Conservation (phyloP, 148 eudicot genomes). For the Silene conica region DNA sequence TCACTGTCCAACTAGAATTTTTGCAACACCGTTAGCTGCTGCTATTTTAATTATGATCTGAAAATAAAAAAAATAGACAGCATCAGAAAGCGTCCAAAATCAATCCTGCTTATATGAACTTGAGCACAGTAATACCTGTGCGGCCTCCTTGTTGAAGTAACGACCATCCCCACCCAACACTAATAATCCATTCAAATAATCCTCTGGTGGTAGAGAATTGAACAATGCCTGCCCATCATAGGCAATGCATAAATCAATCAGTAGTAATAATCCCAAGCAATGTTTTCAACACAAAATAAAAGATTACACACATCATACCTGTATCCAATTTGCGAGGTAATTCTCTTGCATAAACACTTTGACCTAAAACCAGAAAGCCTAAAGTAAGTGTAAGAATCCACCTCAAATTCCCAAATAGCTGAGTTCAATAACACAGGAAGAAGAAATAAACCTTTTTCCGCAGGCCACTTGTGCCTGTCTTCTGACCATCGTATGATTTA, state of each 20-base stretch:
- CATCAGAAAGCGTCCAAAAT: background rate
- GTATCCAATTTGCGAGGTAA: constrained; percentile 97
- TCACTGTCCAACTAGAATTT: constrained; percentile 91
- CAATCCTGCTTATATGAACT: constrained; percentile 2
- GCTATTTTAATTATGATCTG: constrained; percentile 93
- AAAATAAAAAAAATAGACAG: constrained; percentile 24
- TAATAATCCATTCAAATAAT: constrained; percentile 67
- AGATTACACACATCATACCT: constrained; percentile 42
- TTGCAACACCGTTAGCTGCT: constrained; percentile 91
- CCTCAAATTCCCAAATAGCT: background rate
- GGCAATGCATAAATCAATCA: constrained; percentile 11
- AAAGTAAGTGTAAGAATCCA: constrained; percentile 19
- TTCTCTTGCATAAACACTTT: constrained; percentile 90
- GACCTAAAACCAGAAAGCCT: constrained; percentile 43
- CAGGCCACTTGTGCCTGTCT: constrained; percentile 95
- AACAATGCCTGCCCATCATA: constrained; percentile 65
- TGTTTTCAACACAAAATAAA: background rate
- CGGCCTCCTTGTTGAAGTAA: constrained; percentile 88
- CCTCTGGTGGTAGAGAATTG: constrained; percentile 78
- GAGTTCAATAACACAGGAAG: constrained; percentile 3
- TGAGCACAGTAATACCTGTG: constrained; percentile 53
- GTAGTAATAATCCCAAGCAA: background rate
- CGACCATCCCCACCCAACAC: constrained; percentile 99
- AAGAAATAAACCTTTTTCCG: constrained; percentile 65
- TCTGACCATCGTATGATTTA: constrained; percentile 80